These are phyloP conservation scores for Nasturtium officinale DNA, from an alignment of 345 rosid species.

Conservation along the genomic window DNA sequence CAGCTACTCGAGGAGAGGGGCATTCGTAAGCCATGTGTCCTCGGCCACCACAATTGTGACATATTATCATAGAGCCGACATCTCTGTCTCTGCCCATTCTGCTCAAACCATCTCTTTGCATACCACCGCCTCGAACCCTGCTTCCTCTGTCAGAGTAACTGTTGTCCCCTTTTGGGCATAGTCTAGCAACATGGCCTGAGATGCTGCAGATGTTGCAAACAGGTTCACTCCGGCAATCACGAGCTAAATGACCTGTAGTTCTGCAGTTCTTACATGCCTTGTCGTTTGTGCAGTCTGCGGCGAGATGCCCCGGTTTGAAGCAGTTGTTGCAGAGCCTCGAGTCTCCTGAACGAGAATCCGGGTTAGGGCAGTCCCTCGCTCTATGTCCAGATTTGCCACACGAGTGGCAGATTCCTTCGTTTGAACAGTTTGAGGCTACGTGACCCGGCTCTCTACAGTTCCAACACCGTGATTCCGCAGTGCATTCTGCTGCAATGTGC, in stretches of 20 bases:
- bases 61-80: slow-evolving; percentile 73
- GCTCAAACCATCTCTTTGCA: slow-evolving; percentile 73
- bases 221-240: slow-evolving; percentile 83
- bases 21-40: slow-evolving; percentile 91
- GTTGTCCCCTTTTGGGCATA: slow-evolving; percentile 67
- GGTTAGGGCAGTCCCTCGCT: slow-evolving; percentile 81
- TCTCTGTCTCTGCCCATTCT: slow-evolving; percentile 74
- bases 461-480: slow-evolving; percentile 88
- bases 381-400: slow-evolving; percentile 97
- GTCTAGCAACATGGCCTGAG: slow-evolving; percentile 82
- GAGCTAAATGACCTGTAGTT: slow-evolving; percentile 89
- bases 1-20: slow-evolving; percentile 81
- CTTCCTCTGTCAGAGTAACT: slow-evolving; percentile 50
- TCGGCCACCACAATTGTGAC: slow-evolving; percentile 93
- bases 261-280: slow-evolving; percentile 97
- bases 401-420: slow-evolving; percentile 95
- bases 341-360: slow-evolving; percentile 73
- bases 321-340: slow-evolving; percentile 90
- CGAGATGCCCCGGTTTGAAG: slow-evolving; percentile 90
- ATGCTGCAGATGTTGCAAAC: slow-evolving; percentile 80
- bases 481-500: slow-evolving; percentile 95
- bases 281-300: slow-evolving; percentile 88
- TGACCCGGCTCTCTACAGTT: slow-evolving; percentile 97
- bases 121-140: slow-evolving; percentile 54
- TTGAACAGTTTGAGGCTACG: slow-evolving; percentile 76